phyloP scores from a whole-genome alignment of 2,329 filamentous ascomycete genomes.

The Raffaelea arxii region DNA sequence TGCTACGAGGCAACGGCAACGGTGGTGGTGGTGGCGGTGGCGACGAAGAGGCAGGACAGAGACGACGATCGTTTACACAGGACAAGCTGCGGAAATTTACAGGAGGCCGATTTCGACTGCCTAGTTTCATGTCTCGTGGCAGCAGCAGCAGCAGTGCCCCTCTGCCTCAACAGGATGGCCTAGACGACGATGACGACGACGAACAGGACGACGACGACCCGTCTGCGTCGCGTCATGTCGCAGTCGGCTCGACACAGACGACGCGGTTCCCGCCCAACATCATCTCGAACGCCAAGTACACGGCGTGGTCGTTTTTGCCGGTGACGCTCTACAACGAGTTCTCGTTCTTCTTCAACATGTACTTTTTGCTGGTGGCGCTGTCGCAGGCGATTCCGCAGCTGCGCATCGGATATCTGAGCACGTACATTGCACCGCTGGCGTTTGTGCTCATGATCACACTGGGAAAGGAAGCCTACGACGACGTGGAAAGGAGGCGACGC shows the following conservation, averaged over 20 bases:
- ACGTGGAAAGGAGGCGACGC: conserved; percentile 73
- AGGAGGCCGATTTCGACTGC: conserved; percentile 47
- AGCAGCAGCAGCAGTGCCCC: conserved; percentile 17
- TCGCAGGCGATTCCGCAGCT: conserved; percentile 86
- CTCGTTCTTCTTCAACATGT: conserved; percentile 99
- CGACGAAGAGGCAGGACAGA: conserved; percentile 21
- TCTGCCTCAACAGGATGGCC: conserved; percentile 22
- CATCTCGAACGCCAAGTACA: conserved; percentile 97
- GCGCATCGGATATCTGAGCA: conserved; percentile 87
- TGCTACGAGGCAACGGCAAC: conserved; percentile 42
- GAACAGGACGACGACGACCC: conserved; percentile 49
- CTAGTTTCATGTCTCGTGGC: conserved; percentile 52
- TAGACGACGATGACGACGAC: conserved; percentile 33
- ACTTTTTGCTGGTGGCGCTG: conserved; percentile 89
- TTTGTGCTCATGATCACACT: conserved; percentile 90
- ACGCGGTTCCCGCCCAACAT: conserved; percentile 80
- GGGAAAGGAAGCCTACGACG: conserved; percentile 91
- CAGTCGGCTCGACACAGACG: conserved; percentile 64
- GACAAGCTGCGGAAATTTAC: conserved; percentile 33
- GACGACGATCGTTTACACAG: conserved; percentile 27
- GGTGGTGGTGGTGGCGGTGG: conserved; percentile 21
- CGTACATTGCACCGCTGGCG: conserved; percentile 83
- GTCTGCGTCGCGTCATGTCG: conserved; percentile 62
- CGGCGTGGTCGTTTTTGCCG: conserved; percentile 85
- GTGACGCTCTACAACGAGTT: conserved; percentile 97